phyloP scores from a whole-genome alignment of 116 monocot genomes.

The Cymodocea nodosa region DNA sequence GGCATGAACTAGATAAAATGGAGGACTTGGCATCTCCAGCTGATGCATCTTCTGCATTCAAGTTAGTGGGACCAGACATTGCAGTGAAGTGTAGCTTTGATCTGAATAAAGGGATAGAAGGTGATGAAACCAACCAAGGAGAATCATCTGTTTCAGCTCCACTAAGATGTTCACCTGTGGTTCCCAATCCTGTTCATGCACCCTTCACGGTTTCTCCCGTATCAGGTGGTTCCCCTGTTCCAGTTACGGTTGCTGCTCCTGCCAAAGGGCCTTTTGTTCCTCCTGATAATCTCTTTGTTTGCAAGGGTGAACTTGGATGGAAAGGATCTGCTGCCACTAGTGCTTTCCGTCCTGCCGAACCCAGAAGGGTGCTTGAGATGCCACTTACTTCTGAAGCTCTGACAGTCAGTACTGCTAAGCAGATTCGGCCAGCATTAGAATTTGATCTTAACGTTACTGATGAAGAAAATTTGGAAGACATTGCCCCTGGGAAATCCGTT shows the following conservation, averaged over 20 bases:
- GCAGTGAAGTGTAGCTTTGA: constrained; percentile 55
- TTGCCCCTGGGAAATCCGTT: constrained; percentile 26
- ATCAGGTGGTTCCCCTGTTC: constrained; percentile 27
- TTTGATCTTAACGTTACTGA: constrained; percentile 85
- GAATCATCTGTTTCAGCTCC: constrained; percentile 24
- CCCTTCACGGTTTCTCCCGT: constrained; percentile 23
- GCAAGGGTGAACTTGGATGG: constrained; percentile 68
- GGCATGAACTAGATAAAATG: constrained; percentile 17
- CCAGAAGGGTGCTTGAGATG: constrained; percentile 59
- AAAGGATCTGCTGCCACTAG: constrained; percentile 94
- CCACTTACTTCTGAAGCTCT: constrained; percentile 39
- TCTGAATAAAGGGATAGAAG: constrained; percentile 75
- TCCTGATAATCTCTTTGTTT: constrained; percentile 56
- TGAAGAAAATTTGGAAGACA: constrained; percentile 54
- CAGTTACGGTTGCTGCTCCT: constrained; percentile 77
- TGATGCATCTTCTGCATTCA: constrained; percentile 14
- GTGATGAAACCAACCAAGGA: constrained; percentile 49
- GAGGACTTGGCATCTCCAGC: constrained; percentile 24
- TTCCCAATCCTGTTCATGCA: constrained; percentile 24
- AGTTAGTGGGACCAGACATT: constrained; percentile 13
- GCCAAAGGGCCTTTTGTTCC: constrained; percentile 93
- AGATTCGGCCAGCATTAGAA: constrained; percentile 43
- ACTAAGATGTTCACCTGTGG: constrained; percentile 23
- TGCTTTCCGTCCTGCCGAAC: constrained; percentile 96
- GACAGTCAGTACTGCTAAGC: constrained; percentile 20